Conservation (phyloP, 305 asterid genomes). For the Rubia balearica region DNA sequence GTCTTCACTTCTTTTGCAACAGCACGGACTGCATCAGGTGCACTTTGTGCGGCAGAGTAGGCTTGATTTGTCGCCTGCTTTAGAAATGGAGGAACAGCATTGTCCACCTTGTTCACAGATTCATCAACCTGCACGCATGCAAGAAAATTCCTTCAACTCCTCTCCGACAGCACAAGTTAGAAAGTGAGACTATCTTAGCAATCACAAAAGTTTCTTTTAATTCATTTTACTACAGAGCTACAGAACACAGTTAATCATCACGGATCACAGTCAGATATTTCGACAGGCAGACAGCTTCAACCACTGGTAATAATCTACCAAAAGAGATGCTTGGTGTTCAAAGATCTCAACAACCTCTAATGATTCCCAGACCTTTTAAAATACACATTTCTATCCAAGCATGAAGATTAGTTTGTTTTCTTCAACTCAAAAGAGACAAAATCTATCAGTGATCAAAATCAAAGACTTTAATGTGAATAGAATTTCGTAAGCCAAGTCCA, state of each 20-base stretch:
- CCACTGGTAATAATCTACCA: not conserved
- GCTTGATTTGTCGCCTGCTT: slow-evolving; percentile 46
- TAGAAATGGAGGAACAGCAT: slow-evolving; percentile 50
- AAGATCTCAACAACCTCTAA: too few species aligned
- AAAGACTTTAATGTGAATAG: too few species aligned
- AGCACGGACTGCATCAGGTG: slow-evolving; percentile 58
- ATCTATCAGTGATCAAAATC: too few species aligned
- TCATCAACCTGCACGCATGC: slow-evolving; percentile 54
- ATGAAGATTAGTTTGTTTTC: too few species aligned
- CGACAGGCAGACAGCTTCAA: not conserved
- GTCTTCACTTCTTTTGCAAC: slow-evolving; percentile 63
- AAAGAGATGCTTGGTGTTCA: too few species aligned
- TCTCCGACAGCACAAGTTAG: not conserved
- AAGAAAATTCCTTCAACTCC: not conserved
- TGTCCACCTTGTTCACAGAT: slow-evolving; percentile 59
- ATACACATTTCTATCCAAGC: too few species aligned
- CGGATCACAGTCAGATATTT: not conserved
- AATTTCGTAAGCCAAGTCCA: too few species aligned
- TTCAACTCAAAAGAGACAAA: too few species aligned
- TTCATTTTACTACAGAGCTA: not conserved
- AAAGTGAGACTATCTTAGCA: not conserved
- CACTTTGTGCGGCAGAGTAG: slow-evolving; percentile 46
- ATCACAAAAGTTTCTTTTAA: not conserved
- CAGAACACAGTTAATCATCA: not conserved
- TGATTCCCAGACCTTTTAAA: too few species aligned